Evolutionary conservation across 73 alveolate species (phyloP).

Genomic region (Diophrys sp.): DNA sequence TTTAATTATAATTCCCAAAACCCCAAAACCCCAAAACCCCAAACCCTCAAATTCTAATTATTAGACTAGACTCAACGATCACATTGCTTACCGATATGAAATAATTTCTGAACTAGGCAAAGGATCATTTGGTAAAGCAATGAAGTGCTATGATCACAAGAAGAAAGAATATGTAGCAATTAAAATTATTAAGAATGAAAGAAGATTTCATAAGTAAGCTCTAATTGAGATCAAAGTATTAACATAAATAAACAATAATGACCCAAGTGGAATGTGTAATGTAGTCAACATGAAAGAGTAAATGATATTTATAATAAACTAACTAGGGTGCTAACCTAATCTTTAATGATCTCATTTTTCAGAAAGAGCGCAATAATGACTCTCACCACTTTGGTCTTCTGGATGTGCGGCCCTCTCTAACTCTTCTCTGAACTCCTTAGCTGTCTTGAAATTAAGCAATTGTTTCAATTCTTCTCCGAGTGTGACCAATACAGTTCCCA

Average conservation of each 20-base stretch:
- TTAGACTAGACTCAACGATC: no score
- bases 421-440: no score
- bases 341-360: no score
- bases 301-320: no score
- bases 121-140: constrained; percentile 62
- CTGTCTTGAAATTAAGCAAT: neutral
- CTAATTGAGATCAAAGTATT: constrained; percentile 71
- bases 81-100: constrained; percentile 58
- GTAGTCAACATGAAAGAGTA: constrained; percentile 67
- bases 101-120: constrained; percentile 48
- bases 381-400: no score
- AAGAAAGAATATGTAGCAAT: constrained; percentile 62
- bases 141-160: constrained; percentile 65
- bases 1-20: no score
- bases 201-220: constrained; percentile 69
- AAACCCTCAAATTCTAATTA: no score
- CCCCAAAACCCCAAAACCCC: no score
- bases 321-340: no score
- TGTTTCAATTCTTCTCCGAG: neutral
- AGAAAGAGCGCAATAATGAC: no score
- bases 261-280: constrained; percentile 22
- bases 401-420: no score
- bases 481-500: neutral
- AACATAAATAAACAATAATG: constrained; percentile 16
- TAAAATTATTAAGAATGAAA: constrained; percentile 75